Conservation (phyloP, 2,329 filamentous ascomycete genomes). For the Colletotrichum ledebouriae region DNA sequence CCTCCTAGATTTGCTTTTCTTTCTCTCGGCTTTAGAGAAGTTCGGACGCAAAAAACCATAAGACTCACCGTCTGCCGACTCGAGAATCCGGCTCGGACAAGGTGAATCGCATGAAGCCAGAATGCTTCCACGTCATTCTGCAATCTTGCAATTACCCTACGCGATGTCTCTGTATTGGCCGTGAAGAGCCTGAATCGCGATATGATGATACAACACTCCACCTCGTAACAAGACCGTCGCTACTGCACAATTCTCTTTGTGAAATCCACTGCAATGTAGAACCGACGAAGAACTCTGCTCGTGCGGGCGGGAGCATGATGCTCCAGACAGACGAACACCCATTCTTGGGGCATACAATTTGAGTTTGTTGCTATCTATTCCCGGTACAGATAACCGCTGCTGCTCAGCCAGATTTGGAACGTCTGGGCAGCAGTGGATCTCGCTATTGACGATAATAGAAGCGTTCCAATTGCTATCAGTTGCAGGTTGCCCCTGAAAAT, state of each 20-base stretch:
- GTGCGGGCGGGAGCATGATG: conserved; percentile 5
- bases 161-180: neutral
- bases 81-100: too few relatives aligned
- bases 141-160: too few relatives aligned
- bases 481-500: conserved; percentile 10
- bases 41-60: too few relatives aligned
- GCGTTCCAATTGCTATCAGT: neutral
- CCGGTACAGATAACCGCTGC: neutral
- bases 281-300: conserved; percentile 7
- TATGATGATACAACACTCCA: conserved; percentile 5
- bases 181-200: neutral
- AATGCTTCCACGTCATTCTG: too few relatives aligned
- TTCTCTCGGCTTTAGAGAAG: neutral
- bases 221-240: neutral
- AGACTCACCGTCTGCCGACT: too few relatives aligned
- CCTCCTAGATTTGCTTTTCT: conserved; percentile 1
- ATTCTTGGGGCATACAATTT: conserved; percentile 8
- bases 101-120: too few relatives aligned
- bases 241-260: conserved; percentile 2
- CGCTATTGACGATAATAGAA: neutral
- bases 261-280: conserved; percentile 5
- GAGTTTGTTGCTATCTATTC: conserved; percentile 21
- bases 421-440: neutral
- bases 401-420: neutral
- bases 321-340: neutral